Base-by-base conservation (phyloP, 1,284 basidiomycete genomes). In the Boletellus sp. region DNA sequence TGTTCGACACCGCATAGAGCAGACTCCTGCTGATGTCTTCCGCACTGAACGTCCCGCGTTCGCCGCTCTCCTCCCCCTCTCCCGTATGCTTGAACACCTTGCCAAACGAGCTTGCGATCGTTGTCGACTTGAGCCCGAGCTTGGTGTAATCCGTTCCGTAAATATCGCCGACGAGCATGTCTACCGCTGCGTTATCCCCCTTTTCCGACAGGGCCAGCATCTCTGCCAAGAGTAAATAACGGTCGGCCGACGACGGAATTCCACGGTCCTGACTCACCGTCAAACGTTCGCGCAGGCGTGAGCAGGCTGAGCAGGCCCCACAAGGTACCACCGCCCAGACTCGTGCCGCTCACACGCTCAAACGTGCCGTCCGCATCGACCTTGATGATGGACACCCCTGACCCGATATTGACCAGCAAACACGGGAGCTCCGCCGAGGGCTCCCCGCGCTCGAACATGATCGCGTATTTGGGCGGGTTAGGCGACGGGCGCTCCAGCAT, bases 111-210 rank as follows among this genome's bases (percentile, higher is more conserved):
- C 92, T 96, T 5, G 96, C 96, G 60, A 99, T 99, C 66, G 91
- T 97, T 9, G 91, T 94, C 26, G 92, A 94, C 71, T 98, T 99
- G 47, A 99, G 80, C 5, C 96, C 96, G 27, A 99, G 82, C 53
- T 91, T 90, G 65, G 78, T 84, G 69, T 95, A 94, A 70, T 95
- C 94, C 56, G 89, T 84, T 20, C 94, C 95, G 64, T 99, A 99
- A 56, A 99, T 99, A 72, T 99, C 96, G 23, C 95, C 94, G 36
- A 99, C 95, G 42, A 99, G 85, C 95, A 99, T 99, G 69, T 99
- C 96, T 23, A 99, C 95, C 7, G 80, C 80, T 37, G 87, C 80
- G 62, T 99, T 98, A 72, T 98, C 92, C 33, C 96, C 96, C 60
- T 80, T 70, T 68, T 98, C 94, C 0, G 94, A 96, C 21, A 99